Conservation (phyloP, 1,284 basidiomycete species). For the Malassezia equina region DNA sequence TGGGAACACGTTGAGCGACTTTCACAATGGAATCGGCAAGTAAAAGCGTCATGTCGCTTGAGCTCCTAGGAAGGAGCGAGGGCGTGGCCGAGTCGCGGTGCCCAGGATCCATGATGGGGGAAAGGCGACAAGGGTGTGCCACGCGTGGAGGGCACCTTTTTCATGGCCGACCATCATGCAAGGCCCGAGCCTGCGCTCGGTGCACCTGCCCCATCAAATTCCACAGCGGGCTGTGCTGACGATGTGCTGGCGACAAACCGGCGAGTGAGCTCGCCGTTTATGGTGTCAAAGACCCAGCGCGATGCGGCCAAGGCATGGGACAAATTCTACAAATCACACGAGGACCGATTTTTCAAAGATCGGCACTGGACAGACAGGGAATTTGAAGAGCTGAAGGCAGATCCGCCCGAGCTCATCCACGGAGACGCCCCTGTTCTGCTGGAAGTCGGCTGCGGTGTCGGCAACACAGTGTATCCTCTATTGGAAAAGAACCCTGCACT, state of each 20-base stretch:
- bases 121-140: background rate
- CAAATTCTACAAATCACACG: slow-evolving; percentile 47
- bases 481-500: slow-evolving; percentile 24
- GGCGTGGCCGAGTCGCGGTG: slow-evolving; percentile 3
- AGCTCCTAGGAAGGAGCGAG: background rate
- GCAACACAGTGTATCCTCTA: slow-evolving; percentile 44
- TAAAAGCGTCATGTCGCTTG: slow-evolving; percentile 4
- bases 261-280: slow-evolving; percentile 24
- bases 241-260: slow-evolving; percentile 26
- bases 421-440: slow-evolving; percentile 25
- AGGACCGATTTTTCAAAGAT: slow-evolving; percentile 48
- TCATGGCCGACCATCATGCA: background rate
- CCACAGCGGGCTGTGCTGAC: background rate
- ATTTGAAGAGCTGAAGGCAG: slow-evolving; percentile 21
- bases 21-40: slow-evolving; percentile 14
- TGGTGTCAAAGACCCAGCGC: slow-evolving; percentile 32
- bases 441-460: slow-evolving; percentile 46
- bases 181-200: background rate
- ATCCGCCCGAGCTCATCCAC: background rate
- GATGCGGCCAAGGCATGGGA: slow-evolving; percentile 46
- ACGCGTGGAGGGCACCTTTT: background rate
- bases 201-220: background rate
- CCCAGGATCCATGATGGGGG: background rate
- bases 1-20: slow-evolving; percentile 5
- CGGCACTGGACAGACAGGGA: slow-evolving; percentile 48